Evolutionary conservation across 2,329 filamentous ascomycete species (phyloP).

Genomic region (Hymenoscyphus albidus): DNA sequence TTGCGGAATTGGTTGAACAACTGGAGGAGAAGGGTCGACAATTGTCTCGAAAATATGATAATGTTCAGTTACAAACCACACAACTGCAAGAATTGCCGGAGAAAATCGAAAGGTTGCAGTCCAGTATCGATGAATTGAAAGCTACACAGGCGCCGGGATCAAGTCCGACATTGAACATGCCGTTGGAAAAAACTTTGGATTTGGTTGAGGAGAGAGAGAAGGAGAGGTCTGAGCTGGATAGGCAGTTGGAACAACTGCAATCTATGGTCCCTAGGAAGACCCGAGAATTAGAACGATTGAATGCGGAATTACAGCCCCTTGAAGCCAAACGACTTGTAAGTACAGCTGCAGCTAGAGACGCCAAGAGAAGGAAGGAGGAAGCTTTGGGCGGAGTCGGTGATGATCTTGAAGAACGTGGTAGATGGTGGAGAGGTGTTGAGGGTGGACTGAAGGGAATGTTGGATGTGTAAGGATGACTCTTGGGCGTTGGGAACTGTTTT

Average conservation of each 20-base stretch:
- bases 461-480: conserved; percentile 29
- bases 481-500: not conserved
- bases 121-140: conserved; percentile 44
- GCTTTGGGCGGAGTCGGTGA: conserved; percentile 63
- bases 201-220: conserved; percentile 49
- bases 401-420: conserved; percentile 69
- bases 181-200: conserved; percentile 53
- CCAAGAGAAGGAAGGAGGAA: conserved; percentile 62
- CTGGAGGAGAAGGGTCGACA: conserved; percentile 63
- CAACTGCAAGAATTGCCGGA: conserved; percentile 49
- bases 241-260: conserved; percentile 60
- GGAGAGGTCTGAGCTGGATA: conserved; percentile 54
- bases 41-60: conserved; percentile 52
- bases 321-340: conserved; percentile 64
- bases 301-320: conserved; percentile 63
- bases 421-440: conserved; percentile 73
- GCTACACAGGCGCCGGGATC: conserved; percentile 42
- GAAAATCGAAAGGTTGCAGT: conserved; percentile 47
- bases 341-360: conserved; percentile 66
- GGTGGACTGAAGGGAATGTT: conserved; percentile 58
- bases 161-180: conserved; percentile 48
- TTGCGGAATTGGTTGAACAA: conserved; percentile 66
- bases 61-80: conserved; percentile 46
- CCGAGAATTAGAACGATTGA: conserved; percentile 63
- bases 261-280: conserved; percentile 61